Evolutionary conservation across 2,329 filamentous ascomycete genomes (phyloP), one percentile per base, ranked within the genome.

Genomic region (Exophiala dermatitidis): DNA sequence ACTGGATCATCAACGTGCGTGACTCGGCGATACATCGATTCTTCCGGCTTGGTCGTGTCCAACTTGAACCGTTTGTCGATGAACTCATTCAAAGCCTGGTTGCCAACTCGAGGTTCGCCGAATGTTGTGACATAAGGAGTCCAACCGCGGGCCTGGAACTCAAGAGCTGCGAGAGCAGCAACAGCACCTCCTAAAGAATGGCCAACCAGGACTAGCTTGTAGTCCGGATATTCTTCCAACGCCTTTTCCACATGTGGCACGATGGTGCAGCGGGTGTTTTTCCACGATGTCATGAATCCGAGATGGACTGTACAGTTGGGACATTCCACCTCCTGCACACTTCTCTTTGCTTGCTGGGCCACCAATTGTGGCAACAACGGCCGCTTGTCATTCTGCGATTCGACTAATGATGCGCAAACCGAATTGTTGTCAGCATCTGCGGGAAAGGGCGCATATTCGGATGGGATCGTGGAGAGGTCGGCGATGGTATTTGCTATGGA

Each of bases 161-260:
- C 93, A 31, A 96, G 75, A 1, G 81, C 88, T 0, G 90, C 93
- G 2, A 98, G 79, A 1, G 88, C 85, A 2, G 93, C 91, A 1
- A 98, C 88, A 0, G 93, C 90, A 10, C 93, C 93, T 19, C 93
- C 93, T 0, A 98, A 81, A 47, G 88, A 95, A 68, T 98, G 93
- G 0, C 93, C 93, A 5, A 95, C 82, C 2, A 98, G 75, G 28
- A 86, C 83, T 9, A 97, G 72, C 38, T 82, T 73, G 63, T 94
- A 91, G 28, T 79, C 72, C 0, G 87, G 87, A 64, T 91, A 79
- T 40, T 78, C 71, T 10, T 74, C 67, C 28, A 78, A 74, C 3
- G 88, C 73, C 3, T 73, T 70, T 50, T 80, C 73, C 3, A 98
- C 72, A 30, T 83, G 74, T 0, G 85, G 80, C 10, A 95, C 68